Evolutionary conservation across 306 rosid species (phyloP).

Genomic region (Mimosa bimucronata): DNA sequence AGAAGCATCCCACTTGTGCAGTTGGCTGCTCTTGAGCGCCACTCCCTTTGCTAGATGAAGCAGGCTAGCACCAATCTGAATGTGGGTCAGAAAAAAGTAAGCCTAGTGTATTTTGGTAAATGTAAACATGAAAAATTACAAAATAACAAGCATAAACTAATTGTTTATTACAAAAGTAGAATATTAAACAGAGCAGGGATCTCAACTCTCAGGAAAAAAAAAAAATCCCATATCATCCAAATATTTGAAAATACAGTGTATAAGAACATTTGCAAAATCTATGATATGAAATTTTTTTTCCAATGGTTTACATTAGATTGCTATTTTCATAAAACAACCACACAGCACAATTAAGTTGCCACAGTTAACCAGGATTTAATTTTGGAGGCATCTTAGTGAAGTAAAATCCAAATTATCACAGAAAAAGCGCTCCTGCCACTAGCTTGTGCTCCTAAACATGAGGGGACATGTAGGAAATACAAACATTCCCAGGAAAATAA

Average conservation of each 20-base stretch:
- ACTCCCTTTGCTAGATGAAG: conserved; percentile 75
- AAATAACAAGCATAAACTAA: conserved; percentile 6
- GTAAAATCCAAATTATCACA: background rate
- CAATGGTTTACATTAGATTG: background rate
- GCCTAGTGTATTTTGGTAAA: conserved; percentile 4
- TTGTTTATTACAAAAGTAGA: conserved; percentile 27
- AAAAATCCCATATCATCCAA: conserved; percentile 10
- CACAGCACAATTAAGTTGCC: background rate
- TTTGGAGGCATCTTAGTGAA: background rate
- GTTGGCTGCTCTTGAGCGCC: conserved; percentile 53
- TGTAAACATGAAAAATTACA: background rate
- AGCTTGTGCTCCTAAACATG: background rate
- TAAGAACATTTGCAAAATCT: background rate
- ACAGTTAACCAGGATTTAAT: conserved; percentile 5
- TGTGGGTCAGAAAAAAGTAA: conserved; percentile 32
- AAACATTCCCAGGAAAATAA: background rate
- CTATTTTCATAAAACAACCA: background rate
- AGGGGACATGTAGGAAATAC: background rate
- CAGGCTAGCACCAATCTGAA: conserved; percentile 77
- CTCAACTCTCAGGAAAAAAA: conserved; percentile 19
- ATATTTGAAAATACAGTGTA: background rate
- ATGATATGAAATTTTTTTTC: background rate
- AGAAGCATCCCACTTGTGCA: conserved; percentile 49
- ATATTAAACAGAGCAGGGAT: conserved; percentile 11
- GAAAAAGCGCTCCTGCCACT: background rate